A percentile compares a stretch with the other conserved stretches of the same genome.
Conservation (phyloP, 148 eudicot species). For the Vaccinium macrocarpon region DNA sequence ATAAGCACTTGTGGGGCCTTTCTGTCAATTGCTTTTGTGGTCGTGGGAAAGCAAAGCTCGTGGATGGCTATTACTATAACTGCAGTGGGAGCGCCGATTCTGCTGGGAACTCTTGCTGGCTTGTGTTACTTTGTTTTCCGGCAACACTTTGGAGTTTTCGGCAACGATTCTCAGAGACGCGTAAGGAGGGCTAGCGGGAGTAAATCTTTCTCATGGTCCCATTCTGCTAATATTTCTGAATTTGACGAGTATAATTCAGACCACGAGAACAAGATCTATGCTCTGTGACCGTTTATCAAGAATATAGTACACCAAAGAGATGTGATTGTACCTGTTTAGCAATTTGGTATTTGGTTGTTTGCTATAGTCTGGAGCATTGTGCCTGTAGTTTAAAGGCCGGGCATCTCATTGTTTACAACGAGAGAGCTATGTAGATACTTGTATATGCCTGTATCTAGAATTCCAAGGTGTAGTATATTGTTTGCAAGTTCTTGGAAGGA, state of each 20-base stretch:
- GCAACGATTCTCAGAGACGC: slow-evolving; percentile 73
- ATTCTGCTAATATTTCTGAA: slow-evolving; percentile 67
- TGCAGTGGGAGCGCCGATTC: slow-evolving; percentile 54
- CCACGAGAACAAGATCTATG: slow-evolving; percentile 58
- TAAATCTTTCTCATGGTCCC: slow-evolving; percentile 83
- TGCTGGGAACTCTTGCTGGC: slow-evolving; percentile 64
- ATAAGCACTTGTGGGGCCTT: slow-evolving; percentile 88
- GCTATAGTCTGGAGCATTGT: background rate
- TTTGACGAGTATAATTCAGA: slow-evolving; percentile 67
- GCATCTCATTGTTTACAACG: background rate
- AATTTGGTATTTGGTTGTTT: background rate
- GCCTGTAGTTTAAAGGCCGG: background rate
- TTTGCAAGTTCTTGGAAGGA: background rate
- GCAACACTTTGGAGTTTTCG: slow-evolving; percentile 60
- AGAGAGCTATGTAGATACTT: background rate
- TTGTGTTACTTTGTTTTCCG: slow-evolving; percentile 83
- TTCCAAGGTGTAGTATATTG: background rate
- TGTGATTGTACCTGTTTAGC: background rate
- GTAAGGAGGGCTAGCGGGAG: slow-evolving; percentile 70
- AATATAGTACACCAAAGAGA: background rate
- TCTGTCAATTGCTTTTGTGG: slow-evolving; percentile 67
- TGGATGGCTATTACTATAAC: slow-evolving; percentile 72
- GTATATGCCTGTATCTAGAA: background rate
- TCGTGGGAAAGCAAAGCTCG: slow-evolving; percentile 63
- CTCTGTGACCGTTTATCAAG: slow-evolving; percentile 36